Percentiles rank a stretch among this genome's conserved stretches.
These are phyloP conservation scores for Marchantia paleacea DNA, from an alignment of 225 moss, liverwort and hornwort genomes.

Conservation along the genomic window DNA sequence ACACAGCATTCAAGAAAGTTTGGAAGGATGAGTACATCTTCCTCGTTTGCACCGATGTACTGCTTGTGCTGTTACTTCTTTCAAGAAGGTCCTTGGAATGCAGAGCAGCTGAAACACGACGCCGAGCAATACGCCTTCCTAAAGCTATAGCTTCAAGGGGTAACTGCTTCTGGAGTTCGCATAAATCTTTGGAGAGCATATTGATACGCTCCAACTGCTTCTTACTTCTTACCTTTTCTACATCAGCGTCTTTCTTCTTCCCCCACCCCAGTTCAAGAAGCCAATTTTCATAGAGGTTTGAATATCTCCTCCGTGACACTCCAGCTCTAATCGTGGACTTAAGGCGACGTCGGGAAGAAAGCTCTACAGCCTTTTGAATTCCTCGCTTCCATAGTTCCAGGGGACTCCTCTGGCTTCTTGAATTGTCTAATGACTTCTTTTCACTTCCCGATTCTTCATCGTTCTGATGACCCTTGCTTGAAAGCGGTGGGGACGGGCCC, in stretches of 20 bases:
- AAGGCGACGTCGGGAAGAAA: constrained; percentile 37
- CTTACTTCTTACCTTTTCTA: constrained; percentile 26
- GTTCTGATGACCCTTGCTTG: constrained; percentile 14
- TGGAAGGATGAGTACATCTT: constrained; percentile 23
- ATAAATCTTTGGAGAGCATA: constrained; percentile 30
- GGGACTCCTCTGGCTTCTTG: constrained; percentile 17
- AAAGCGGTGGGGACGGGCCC: constrained; percentile 52
- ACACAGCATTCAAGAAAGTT: constrained; percentile 21
- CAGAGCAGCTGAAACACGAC: constrained; percentile 30
- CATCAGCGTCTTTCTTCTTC: constrained; percentile 13
- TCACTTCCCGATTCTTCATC: background rate
- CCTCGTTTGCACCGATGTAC: background rate
- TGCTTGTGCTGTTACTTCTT: background rate
- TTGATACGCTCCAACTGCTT: constrained; percentile 17
- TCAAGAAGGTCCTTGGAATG: constrained; percentile 17
- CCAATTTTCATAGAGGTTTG: constrained; percentile 45
- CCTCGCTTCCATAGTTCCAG: constrained; percentile 37
- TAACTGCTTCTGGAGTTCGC: constrained; percentile 32
- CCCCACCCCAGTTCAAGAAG: constrained; percentile 47
- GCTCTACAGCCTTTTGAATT: constrained; percentile 35
- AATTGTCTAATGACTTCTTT: background rate
- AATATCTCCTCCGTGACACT: constrained; percentile 38
- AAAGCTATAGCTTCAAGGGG: constrained; percentile 48
- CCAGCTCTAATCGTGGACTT: constrained; percentile 27
- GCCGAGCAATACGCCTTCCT: constrained; percentile 46